These are phyloP conservation scores for Ophiognomonia clavigignenti-juglandacearum DNA, from an alignment of 2,329 filamentous ascomycete species.

Conservation along the genomic window DNA sequence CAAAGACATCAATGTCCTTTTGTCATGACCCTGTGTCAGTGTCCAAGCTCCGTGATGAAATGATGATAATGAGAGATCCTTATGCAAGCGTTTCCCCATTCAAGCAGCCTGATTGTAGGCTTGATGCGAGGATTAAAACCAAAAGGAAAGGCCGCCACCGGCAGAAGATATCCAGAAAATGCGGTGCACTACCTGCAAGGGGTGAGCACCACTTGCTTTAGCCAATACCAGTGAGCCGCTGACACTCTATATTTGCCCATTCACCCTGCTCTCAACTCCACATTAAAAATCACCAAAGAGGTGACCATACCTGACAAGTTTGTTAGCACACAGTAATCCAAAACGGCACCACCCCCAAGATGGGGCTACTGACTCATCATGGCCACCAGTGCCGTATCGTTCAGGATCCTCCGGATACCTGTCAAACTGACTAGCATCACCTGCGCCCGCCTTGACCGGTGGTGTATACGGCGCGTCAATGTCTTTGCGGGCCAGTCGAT, in stretches of 20 bases:
- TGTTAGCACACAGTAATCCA: background rate
- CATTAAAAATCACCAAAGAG: slow-evolving; percentile 69
- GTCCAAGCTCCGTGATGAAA: background rate
- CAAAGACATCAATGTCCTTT: no score
- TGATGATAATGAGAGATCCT: background rate
- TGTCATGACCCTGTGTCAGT: background rate
- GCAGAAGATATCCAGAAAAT: background rate
- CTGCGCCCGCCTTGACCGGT: slow-evolving; percentile 86
- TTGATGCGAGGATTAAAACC: background rate
- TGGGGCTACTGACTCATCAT: slow-evolving; percentile 71
- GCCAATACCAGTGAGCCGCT: background rate
- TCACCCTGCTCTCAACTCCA: background rate
- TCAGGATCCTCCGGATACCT: slow-evolving; percentile 97
- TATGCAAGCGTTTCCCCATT: background rate
- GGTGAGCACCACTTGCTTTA: background rate
- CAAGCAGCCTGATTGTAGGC: no score
- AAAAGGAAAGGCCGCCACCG: background rate
- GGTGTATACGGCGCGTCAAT: slow-evolving; percentile 98
- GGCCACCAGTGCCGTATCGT: slow-evolving; percentile 72
- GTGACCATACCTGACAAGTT: slow-evolving; percentile 57
- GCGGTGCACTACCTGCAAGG: background rate
- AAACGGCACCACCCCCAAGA: background rate
- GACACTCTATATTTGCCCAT: background rate
- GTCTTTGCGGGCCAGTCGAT: slow-evolving; percentile 86
- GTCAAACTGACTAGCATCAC: slow-evolving; percentile 96